A percentile compares a stretch with the other conserved stretches of the same genome.
Evolutionary conservation across 2,329 filamentous ascomycete genomes (phyloP).

Genomic region (Fusarium sambucinum): DNA sequence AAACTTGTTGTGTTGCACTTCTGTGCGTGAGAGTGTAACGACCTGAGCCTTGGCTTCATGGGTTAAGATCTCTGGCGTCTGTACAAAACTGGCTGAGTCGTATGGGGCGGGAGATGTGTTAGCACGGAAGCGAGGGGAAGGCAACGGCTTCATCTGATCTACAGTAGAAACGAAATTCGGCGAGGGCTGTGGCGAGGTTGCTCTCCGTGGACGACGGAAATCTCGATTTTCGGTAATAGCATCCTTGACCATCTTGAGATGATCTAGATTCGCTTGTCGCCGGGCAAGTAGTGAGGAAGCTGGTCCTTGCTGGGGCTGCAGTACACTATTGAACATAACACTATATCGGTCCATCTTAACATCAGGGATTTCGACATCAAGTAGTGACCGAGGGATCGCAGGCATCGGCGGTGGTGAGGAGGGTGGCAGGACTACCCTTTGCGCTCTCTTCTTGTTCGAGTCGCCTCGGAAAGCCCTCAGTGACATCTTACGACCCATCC

Average conservation of each 20-base stretch:
- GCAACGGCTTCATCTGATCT: conserved; percentile 44
- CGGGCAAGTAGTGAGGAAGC: conserved; percentile 62
- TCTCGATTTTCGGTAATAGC: conserved; percentile 55
- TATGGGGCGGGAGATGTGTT: conserved; percentile 67
- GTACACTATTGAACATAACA: conserved; percentile 87
- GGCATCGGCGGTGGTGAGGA: conserved; percentile 40
- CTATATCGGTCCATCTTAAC: conserved; percentile 90
- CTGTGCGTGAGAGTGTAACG: conserved; percentile 28
- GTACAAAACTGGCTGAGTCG: conserved; percentile 55
- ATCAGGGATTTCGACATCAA: conserved; percentile 84
- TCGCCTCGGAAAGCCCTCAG: conserved; percentile 44
- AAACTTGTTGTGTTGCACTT: conserved; percentile 15
- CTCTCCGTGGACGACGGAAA: conserved; percentile 55
- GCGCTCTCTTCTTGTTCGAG: conserved; percentile 37
- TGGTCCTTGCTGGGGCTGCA: conserved; percentile 61
- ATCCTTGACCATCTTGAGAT: conserved; percentile 66
- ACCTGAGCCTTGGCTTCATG: conserved; percentile 25
- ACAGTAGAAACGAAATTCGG: conserved; percentile 53
- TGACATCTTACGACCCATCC: conserved; percentile 47
- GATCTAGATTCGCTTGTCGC: conserved; percentile 70
- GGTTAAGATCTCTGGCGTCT: background rate
- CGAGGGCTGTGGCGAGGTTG: conserved; percentile 64
- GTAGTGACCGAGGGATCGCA: conserved; percentile 52
- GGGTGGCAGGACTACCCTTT: conserved; percentile 33
- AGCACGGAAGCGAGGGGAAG: conserved; percentile 60